A percentile compares a stretch with the other conserved stretches of the same genome.
Evolutionary conservation across 371 early-diverging fungal genomes (phyloP).

Genomic region (Mortierella sp.): DNA sequence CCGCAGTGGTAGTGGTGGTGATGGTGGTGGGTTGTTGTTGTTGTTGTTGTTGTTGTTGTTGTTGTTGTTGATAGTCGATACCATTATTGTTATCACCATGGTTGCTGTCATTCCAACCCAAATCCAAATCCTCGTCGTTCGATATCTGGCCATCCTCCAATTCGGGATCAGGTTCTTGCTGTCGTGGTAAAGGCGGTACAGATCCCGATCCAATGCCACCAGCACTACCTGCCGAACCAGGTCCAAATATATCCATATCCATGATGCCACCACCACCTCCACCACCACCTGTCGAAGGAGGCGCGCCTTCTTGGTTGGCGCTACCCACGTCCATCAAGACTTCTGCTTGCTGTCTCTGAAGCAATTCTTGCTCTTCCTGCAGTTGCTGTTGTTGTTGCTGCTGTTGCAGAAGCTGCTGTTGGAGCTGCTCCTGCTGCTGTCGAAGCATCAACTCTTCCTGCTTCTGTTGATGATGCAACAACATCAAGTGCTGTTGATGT

Average conservation of each 20-base stretch:
- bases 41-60: background rate
- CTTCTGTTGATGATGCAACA: conserved; percentile 31
- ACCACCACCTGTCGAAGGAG: background rate
- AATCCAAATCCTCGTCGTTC: conserved; percentile 39
- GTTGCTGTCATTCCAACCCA: conserved; percentile 19
- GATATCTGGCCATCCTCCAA: conserved; percentile 43
- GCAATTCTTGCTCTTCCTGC: too few relatives aligned
- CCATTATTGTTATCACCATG: background rate
- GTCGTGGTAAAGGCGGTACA: conserved; percentile 25
- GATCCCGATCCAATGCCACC: conserved; percentile 20
- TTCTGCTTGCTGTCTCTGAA: conserved; percentile 1
- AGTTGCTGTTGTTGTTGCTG: conserved; percentile 15
- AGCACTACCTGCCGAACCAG: conserved; percentile 12
- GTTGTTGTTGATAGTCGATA: background rate
- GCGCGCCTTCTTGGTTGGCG: background rate
- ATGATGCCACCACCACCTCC: conserved; percentile 7
- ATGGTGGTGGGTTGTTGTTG: too few relatives aligned
- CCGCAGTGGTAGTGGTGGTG: too few relatives aligned
- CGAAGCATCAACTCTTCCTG: conserved; percentile 19
- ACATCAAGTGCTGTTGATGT: conserved; percentile 28
- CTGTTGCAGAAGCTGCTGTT: conserved; percentile 15
- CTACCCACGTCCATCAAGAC: background rate
- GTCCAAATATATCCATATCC: conserved; percentile 25
- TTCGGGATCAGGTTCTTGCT: conserved; percentile 34
- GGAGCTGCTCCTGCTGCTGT: conserved; percentile 17